Evolutionary conservation across 768 basidiomycete species (phyloP).

Genomic region (Lactifluus hygrophoroides): DNA sequence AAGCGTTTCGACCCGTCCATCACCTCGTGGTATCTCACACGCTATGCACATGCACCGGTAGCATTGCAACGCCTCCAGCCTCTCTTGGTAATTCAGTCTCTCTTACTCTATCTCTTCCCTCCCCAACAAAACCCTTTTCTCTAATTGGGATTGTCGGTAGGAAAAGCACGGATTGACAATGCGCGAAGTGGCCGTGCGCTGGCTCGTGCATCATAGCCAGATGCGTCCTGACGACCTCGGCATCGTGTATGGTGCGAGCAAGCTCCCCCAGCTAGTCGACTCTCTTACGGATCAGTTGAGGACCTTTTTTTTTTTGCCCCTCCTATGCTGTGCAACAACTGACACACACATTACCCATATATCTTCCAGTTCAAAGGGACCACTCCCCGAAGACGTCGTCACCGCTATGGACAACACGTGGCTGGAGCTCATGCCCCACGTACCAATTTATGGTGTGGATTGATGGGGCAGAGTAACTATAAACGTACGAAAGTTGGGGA

Average conservation of each 20-base stretch:
- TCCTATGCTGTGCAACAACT: background rate
- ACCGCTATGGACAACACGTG: slow-evolving; percentile 31
- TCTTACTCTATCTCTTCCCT: background rate
- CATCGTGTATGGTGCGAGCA: slow-evolving; percentile 35
- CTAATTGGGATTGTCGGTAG: slow-evolving; percentile 9
- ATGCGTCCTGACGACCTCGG: slow-evolving; percentile 27
- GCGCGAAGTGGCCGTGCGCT: slow-evolving; percentile 34
- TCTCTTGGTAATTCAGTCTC: background rate
- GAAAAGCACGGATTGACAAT: slow-evolving; percentile 28
- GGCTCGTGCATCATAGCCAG: slow-evolving; percentile 35
- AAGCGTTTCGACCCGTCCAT: background rate
- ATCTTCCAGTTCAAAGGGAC: slow-evolving; percentile 22
- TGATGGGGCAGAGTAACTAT: no score
- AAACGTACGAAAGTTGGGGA: no score
- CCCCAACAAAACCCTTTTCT: no score
- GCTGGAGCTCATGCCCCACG: slow-evolving; percentile 23
- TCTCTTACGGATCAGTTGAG: slow-evolving; percentile 15
- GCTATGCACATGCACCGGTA: background rate
- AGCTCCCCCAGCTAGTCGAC: slow-evolving; percentile 30
- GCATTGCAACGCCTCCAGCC: background rate
- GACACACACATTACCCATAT: background rate
- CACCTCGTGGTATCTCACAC: no score
- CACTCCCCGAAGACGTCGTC: slow-evolving; percentile 33
- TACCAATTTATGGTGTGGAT: no score
- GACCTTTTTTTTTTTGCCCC: background rate